phyloP scores from a whole-genome alignment of 2,329 filamentous ascomycete genomes.

The Aspergillus japonicus region DNA sequence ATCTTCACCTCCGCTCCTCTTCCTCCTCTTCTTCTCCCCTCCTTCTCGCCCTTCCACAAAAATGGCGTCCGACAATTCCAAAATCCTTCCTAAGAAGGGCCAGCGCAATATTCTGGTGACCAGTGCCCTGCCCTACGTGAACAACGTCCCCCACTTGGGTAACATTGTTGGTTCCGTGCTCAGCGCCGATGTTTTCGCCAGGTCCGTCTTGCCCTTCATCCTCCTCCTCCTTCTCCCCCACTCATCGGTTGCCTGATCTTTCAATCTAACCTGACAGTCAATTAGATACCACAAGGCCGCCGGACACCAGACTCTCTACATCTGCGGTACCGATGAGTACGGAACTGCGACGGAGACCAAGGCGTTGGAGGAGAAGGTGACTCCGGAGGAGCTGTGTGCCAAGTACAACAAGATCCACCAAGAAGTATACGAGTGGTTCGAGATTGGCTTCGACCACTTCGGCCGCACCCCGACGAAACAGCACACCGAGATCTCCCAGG shows the following conservation, averaged over 20 bases:
- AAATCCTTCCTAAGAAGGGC: constrained; percentile 64
- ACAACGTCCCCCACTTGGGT: constrained; percentile 78
- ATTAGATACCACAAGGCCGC: constrained; percentile 73
- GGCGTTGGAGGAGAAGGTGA: constrained; percentile 81
- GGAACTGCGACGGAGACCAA: constrained; percentile 96
- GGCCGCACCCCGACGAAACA: constrained; percentile 84
- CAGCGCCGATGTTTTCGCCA: constrained; percentile 79
- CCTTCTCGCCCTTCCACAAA: constrained; percentile 13
- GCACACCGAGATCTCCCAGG: constrained; percentile 90
- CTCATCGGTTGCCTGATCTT: not conserved
- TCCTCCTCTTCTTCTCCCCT: constrained; percentile 15
- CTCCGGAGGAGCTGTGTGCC: constrained; percentile 79
- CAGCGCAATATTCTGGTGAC: constrained; percentile 89
- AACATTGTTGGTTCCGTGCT: constrained; percentile 87
- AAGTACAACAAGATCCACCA: constrained; percentile 91
- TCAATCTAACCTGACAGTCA: constrained; percentile 16
- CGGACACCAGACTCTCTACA: constrained; percentile 74
- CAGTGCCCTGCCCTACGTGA: constrained; percentile 84
- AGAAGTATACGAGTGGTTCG: constrained; percentile 93
- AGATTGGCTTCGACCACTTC: constrained; percentile 92
- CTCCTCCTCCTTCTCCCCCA: constrained; percentile 61
- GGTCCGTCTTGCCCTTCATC: constrained; percentile 45
- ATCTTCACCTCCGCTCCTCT: constrained; percentile 10
- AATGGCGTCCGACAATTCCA: constrained; percentile 28
- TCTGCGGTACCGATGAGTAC: constrained; percentile 92